Base-by-base conservation (phyloP, 2,329 filamentous ascomycete genomes). In the Macrophomina tecta region DNA sequence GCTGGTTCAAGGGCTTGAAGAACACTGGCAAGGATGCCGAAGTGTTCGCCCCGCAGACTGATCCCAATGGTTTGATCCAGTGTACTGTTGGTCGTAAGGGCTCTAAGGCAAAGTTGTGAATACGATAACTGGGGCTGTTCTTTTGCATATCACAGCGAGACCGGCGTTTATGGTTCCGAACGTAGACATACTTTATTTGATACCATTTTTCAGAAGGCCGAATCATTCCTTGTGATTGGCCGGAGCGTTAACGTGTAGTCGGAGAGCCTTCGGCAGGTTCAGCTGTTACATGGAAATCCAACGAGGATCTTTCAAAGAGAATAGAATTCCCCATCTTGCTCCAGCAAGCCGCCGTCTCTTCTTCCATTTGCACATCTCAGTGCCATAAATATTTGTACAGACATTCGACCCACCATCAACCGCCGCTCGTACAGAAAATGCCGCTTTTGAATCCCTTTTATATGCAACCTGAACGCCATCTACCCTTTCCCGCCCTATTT, bases 21-120 rank as follows among this genome's bases (percentile, higher is more conserved):
- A 99, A 99, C 82, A 97, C 92, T 0, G 95, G 95, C 80, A 91
- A 92, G 80, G 91, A 99, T 74, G 95, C 95, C 63, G 94, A 97
- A 77, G 94, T 99, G 23, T 97, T 95, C 74, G 94, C 92, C 34
- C 95, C 95, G 3, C 95, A 98, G 80, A 91, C 91, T 11, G 89
- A 92, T 70, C 95, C 95, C 66, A 99, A 98, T 76, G 95, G 95
- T 34, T 87, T 99, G 69, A 99, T 99, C 81, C 91, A 96, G 78
- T 97, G 94, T 82, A 93, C 93, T 67, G 93, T 99, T 61, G 86
- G 87, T 42, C 88, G 91, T 69, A 80, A 83, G 73, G 76, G 72
- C 46, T 69, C 74, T 55, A 82, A 81, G 70, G 74, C 81, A 45
- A 83, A 81, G 75, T 71, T 82, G 68, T 83, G 78, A 70, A 73